These are phyloP conservation scores for Zymoseptoria brevis DNA, from an alignment of 2,329 filamentous ascomycete species.

Conservation along the genomic window DNA sequence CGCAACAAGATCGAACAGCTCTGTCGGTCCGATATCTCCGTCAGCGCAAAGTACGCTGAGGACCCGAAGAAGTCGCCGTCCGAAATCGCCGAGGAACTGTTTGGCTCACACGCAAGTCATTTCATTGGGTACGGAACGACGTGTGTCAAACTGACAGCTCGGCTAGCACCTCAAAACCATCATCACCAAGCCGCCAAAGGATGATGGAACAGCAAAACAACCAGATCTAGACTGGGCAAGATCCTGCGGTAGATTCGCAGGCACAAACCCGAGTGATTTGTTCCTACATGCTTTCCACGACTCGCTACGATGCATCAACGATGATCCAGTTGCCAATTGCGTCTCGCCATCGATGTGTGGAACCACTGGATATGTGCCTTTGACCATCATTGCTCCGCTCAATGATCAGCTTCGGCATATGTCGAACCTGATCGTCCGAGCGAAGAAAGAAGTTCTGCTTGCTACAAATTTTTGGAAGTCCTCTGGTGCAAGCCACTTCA, in stretches of 20 bases:
- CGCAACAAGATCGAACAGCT: slow-evolving; percentile 16
- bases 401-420: slow-evolving; percentile 67
- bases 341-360: slow-evolving; percentile 54
- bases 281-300: slow-evolving; percentile 64
- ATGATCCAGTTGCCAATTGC: slow-evolving; percentile 45
- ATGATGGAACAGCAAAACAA: slow-evolving; percentile 3
- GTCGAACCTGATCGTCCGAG: slow-evolving; percentile 65
- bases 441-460: slow-evolving; percentile 63
- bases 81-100: slow-evolving; percentile 21
- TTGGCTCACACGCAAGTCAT: slow-evolving; percentile 16
- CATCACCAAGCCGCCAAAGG: slow-evolving; percentile 12
- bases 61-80: slow-evolving; percentile 19
- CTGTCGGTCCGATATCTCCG: slow-evolving; percentile 16
- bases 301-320: slow-evolving; percentile 49
- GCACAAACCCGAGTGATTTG: slow-evolving; percentile 53
- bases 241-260: slow-evolving; percentile 61
- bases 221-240: slow-evolving; percentile 43
- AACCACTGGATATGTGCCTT: slow-evolving; percentile 54
- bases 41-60: slow-evolving; percentile 21
- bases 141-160: background rate
- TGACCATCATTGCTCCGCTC: slow-evolving; percentile 62
- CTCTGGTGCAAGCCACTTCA: slow-evolving; percentile 57
- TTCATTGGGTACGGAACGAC: background rate
- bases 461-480: slow-evolving; percentile 71
- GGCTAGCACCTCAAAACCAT: slow-evolving; percentile 17